phyloP scores from a whole-genome alignment of 257 asterid genomes.

The Petunia axillaris region DNA sequence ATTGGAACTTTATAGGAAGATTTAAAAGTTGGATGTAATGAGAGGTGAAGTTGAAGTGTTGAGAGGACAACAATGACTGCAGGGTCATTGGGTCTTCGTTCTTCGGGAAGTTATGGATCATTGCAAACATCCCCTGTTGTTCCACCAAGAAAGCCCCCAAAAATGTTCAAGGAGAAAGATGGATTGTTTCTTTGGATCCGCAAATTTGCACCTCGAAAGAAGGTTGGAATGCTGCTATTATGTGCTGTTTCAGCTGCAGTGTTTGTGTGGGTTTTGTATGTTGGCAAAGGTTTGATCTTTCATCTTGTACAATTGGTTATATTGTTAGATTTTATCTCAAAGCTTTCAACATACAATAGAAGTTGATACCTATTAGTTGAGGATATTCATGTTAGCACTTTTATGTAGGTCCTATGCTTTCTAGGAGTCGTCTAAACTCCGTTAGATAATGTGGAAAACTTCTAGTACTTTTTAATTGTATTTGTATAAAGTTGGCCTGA shows the following conservation, averaged over 20 bases:
- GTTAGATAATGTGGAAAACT: too few species aligned
- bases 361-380: too few species aligned
- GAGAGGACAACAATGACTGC: constrained; percentile 76
- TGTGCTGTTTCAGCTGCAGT: constrained; percentile 71
- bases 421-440: too few species aligned
- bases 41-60: constrained; percentile 47
- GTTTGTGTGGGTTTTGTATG: constrained; percentile 70
- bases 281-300: constrained; percentile 72
- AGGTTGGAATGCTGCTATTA: constrained; percentile 87
- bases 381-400: too few species aligned
- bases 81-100: constrained; percentile 95
- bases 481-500: too few species aligned
- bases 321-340: not conserved
- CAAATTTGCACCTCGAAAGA: constrained; percentile 84
- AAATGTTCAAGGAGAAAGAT: constrained; percentile 90
- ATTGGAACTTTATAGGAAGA: not conserved
- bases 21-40: constrained; percentile 40
- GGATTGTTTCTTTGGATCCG: constrained; percentile 71
- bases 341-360: too few species aligned
- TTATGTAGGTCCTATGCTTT: too few species aligned
- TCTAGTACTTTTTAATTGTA: too few species aligned
- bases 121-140: constrained; percentile 66
- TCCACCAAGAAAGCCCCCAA: constrained; percentile 58
- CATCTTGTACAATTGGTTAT: constrained; percentile 6
- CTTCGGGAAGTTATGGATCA: constrained; percentile 98